Evolutionary conservation across 345 rosid species (phyloP), one percentile per base, ranked within the genome.

Genomic region (Durio zibethinus): DNA sequence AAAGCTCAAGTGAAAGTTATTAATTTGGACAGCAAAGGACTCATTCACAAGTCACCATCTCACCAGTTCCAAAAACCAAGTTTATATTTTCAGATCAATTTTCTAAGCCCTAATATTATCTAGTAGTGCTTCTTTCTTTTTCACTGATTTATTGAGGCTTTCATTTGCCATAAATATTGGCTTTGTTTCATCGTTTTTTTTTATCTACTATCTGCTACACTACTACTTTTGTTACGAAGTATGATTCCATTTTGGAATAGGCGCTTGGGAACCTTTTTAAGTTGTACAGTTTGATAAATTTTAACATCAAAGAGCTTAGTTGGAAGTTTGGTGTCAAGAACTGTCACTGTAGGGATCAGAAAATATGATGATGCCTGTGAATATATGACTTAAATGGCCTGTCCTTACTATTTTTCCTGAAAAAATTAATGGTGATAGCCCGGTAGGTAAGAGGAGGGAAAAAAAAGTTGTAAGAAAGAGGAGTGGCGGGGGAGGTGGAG

Each of bases 31-130:
- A 73, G 50, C 50, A 4, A 36, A 35, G 23, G 50, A 56, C 52
- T 56, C 65, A 38, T 56, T 73, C 76, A 56, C 48, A 5, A 36
- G 76, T 73, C 76, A 54, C 76, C 23, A 21, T 73, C 76, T 38
- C 52, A 15, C 23, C 36, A 53, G 36, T 36, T 54, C 50, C 76
- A 14, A 38, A 45, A 73, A 53, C 18, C n/a, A 52, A 73, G 20
- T 40, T 21, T 20, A 33, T 8, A 11, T 66, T 40, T 8, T 40
- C 5, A 29, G 59, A 50, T 72, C 61, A 52, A 53, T 31, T 72
- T 72, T 71, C 61, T n/a, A 10, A 8, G 25, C 0, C 4, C 40
- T 38, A 38, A 38, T 38, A 38, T 7, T 38, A 38, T 5, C 43
- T 40, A 40, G 43, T 2, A 4, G 0, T 5, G 14, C 1, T 27